Evolutionary conservation across 306 rosid species (phyloP).

Genomic region (Casuarina equisetifolia): DNA sequence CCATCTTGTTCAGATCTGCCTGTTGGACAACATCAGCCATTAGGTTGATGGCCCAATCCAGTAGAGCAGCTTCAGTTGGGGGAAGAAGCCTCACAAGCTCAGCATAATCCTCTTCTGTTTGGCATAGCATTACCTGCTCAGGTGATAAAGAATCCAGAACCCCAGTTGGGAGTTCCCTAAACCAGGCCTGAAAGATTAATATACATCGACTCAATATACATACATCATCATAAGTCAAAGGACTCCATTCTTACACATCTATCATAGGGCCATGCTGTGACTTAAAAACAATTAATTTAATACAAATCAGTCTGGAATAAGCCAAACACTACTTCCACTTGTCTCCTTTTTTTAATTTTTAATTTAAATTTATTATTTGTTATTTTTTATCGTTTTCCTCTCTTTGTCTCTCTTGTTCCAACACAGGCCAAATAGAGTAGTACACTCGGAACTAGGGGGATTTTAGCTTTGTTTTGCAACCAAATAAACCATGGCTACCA

Average conservation of each 20-base stretch:
- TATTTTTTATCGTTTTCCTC: background rate
- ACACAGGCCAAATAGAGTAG: background rate
- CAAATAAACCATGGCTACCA: background rate
- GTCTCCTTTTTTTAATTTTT: too few species aligned
- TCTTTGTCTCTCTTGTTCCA: background rate
- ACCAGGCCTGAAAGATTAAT: constrained; percentile 71
- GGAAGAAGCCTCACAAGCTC: constrained; percentile 65
- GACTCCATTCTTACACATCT: background rate
- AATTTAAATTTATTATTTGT: too few species aligned
- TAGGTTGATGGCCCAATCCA: constrained; percentile 91
- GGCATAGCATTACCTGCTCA: constrained; percentile 78
- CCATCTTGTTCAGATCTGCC: constrained; percentile 85
- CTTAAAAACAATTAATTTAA: background rate
- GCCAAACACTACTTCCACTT: background rate
- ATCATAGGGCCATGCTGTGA: background rate
- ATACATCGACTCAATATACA: constrained; percentile 24
- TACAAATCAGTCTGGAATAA: background rate
- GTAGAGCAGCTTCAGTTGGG: constrained; percentile 68
- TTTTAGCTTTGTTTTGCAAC: background rate
- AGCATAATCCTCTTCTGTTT: constrained; percentile 69
- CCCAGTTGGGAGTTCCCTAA: constrained; percentile 81
- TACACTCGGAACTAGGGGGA: background rate
- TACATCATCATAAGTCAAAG: background rate
- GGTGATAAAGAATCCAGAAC: constrained; percentile 69
- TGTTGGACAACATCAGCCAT: constrained; percentile 89